Evolutionary conservation across 768 basidiomycete species (phyloP).

Genomic region (Russula lepida): DNA sequence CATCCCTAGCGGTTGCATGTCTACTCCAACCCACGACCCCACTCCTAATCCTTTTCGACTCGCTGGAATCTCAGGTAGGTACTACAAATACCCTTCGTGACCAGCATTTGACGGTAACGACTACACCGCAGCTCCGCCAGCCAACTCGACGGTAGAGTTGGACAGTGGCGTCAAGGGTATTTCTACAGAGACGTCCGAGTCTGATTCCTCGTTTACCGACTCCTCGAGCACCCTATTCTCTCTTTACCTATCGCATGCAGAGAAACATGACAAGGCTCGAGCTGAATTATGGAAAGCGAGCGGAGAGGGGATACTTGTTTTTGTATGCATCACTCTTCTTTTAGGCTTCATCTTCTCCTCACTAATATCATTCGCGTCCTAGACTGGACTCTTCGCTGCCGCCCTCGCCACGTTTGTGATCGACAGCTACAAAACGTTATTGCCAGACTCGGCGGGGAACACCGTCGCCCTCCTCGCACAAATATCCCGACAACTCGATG

Average conservation of each 20-base stretch:
- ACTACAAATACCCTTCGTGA: not conserved
- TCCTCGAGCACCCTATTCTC: constrained; percentile 3
- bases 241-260: constrained; percentile 8
- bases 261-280: not conserved
- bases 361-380: not conserved
- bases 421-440: constrained; percentile 16
- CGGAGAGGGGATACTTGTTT: constrained; percentile 11
- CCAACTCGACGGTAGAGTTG: not conserved
- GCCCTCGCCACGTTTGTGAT: constrained; percentile 10
- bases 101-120: not conserved
- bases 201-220: constrained; percentile 1
- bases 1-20: not conserved
- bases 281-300: constrained; percentile 4
- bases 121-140: not conserved
- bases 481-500: constrained; percentile 11
- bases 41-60: not conserved
- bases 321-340: not conserved
- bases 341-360: not conserved
- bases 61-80: not conserved
- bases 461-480: constrained; percentile 11
- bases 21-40: not conserved
- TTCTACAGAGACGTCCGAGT: not conserved
- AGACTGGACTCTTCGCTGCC: constrained; percentile 17
- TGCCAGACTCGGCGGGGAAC: constrained; percentile 4
- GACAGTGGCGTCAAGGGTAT: not conserved